Percentiles rank a stretch among this genome's conserved stretches.
phyloP scores from a whole-genome alignment of 2,329 filamentous ascomycete genomes.

The Colletotrichum simmondsii region DNA sequence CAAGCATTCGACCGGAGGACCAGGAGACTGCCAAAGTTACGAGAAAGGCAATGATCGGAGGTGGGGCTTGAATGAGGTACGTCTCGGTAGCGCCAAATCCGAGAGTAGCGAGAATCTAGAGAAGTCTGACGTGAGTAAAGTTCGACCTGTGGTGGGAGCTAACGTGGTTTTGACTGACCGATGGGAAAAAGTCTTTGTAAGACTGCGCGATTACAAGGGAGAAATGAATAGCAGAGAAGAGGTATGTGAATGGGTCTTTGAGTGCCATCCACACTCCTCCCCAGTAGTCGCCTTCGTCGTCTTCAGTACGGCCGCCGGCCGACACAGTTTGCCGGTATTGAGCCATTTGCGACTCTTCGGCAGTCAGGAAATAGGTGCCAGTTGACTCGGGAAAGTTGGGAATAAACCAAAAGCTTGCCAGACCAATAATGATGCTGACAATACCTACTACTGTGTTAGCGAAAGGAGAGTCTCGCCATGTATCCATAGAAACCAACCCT shows the following conservation, averaged over 20 bases:
- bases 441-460: slow-evolving; percentile 36
- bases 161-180: slow-evolving; percentile 34
- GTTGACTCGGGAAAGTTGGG: slow-evolving; percentile 50
- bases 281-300: slow-evolving; percentile 52
- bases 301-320: slow-evolving; percentile 47
- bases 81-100: slow-evolving; percentile 43
- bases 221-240: slow-evolving; percentile 52
- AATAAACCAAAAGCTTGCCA: slow-evolving; percentile 46
- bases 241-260: slow-evolving; percentile 49
- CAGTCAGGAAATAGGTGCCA: slow-evolving; percentile 43
- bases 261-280: slow-evolving; percentile 46
- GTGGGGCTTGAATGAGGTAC: slow-evolving; percentile 53
- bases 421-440: slow-evolving; percentile 44
- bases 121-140: background rate
- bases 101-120: slow-evolving; percentile 42
- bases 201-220: slow-evolving; percentile 54
- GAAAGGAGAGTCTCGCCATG: background rate
- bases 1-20: slow-evolving; percentile 49
- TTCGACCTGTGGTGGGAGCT: too few relatives aligned
- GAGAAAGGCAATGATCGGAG: slow-evolving; percentile 53
- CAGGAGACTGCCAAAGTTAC: slow-evolving; percentile 49
- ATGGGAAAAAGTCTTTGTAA: slow-evolving; percentile 56
- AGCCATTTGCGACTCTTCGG: slow-evolving; percentile 51
- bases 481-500: slow-evolving; percentile 32
- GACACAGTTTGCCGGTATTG: slow-evolving; percentile 48